Evolutionary conservation across 352 stramenopile species (phyloP), one percentile per base, ranked within the genome.

Genomic region (Blastocystis sp.): DNA sequence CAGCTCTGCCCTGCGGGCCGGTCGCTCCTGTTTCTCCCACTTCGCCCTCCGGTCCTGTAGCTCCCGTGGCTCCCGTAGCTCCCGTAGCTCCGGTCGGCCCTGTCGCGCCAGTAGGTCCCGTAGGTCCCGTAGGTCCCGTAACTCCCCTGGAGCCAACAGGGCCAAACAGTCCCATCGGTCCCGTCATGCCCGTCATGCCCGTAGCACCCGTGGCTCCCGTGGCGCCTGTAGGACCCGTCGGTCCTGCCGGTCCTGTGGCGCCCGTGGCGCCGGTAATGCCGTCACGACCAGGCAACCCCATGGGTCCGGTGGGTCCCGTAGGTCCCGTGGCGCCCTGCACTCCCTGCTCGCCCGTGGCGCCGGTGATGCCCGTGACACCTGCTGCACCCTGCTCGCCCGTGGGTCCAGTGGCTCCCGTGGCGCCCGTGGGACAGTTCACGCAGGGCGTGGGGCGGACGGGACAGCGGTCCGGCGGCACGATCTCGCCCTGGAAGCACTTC

Each of bases 401-500:
- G 3, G 66, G 2, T 77, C 66, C 66, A 23, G 21, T 48, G 40
- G 66, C 38, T 60, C 66, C 66, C 1, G 66, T 48, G 34, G 66
- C 14, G 43, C 66, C 66, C 5, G 66, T 56, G 52, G 66, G 66
- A 56, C 66, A 77, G 66, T 77, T 48, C 10, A 77, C 34, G 45
- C 66, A 77, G 43, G 66, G 66, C 28, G 66, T 77, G 52, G 66
- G 66, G 19, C 45, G 21, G 14, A 60, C 74, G n/a, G 59, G 59
- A 69, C 74, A 84, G 19, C 64, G 19, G 23, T 19, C 23, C 3
- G 59, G 59, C 19, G 21, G 14, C 7, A 84, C 62, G 48, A 84
- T 7, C 43, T 84, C n/a, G 34, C 74, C 74, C 4, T 38, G 62
- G 48, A 65, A 74, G 48, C 74, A 84, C 10, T 65, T 9, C 28